Conservation (phyloP, 129 eudicot species). For the Dittrichia graveolens region DNA sequence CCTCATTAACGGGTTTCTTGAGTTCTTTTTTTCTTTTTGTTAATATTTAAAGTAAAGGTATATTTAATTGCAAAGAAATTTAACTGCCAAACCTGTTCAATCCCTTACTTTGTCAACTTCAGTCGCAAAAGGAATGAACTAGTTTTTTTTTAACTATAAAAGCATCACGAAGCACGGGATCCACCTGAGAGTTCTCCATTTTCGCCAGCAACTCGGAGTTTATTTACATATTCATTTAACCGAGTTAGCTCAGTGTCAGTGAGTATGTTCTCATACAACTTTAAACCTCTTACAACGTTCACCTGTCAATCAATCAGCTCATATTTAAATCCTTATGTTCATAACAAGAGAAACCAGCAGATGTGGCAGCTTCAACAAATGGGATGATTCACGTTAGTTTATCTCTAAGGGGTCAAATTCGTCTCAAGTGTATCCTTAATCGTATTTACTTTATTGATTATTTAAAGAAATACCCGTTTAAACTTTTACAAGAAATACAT, state of each 20-base stretch:
- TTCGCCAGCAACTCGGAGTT: constrained; percentile 86
- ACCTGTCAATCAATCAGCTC: constrained; percentile 55
- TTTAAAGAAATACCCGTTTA: no score
- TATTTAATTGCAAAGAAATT: constrained; percentile 20
- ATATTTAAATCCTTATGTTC: neutral
- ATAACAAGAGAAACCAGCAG: neutral
- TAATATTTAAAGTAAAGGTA: neutral
- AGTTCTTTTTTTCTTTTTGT: neutral
- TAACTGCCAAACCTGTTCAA: constrained; percentile 72
- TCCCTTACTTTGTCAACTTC: constrained; percentile 74
- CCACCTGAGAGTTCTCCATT: constrained; percentile 98
- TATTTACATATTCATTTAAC: constrained; percentile 67
- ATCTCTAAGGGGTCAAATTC: no score
- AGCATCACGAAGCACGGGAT: constrained; percentile 73
- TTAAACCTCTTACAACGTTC: constrained; percentile 92
- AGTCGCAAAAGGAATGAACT: constrained; percentile 57
- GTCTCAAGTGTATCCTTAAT: neutral
- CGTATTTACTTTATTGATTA: no score
- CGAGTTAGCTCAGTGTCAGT: constrained; percentile 66
- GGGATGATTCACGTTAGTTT: neutral
- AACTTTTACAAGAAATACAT: no score
- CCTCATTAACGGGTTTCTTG: constrained; percentile 1
- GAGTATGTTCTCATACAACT: constrained; percentile 78
- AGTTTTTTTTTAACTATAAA: constrained; percentile 49
- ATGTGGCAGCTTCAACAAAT: neutral